Base-by-base conservation (phyloP, 345 rosid species). In the Aquilaria sinensis region DNA sequence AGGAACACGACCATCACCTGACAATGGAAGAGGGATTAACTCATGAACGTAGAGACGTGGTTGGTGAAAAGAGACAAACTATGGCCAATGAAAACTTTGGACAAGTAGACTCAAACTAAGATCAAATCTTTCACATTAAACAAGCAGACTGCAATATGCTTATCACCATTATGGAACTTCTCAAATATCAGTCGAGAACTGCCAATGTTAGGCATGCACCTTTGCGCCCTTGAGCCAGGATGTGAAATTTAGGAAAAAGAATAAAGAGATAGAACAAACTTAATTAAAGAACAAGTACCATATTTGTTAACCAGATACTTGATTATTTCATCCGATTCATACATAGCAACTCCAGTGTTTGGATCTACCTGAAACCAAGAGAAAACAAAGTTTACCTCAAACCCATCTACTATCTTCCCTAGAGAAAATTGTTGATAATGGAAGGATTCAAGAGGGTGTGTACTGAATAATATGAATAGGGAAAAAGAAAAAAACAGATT, bases 1-100 rank as follows among this genome's bases (percentile, higher is more conserved):
- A 75, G 98, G 98, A 72, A 87, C 85, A 43, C 49, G 78, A 70
- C 96, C 97, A 81, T 93, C 97, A 70, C 98, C 96, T 89, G 70
- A 72, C 57, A 73, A 70, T 60, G 70, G 57, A 57, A 16, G 68
- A 72, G 62, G 50, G 34, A 69, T 62, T 52, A 62, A 45, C 53
- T 9, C n/a, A 43, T 32, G 31, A 12, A 14, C 2, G 45, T 23
- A 23, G 60, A 13, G 33, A 53, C 33, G 57, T 30, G n/a, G 33
- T 30, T 29, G 10, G 11, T 23, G 9, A 53, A 53, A 53, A 23
- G 4, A 37, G 5, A 8, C 43, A 1, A 37, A 16, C 23, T 16
- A 16, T 16, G 23, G 23, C 23, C 23, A 16, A 16, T 16, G 23
- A 16, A 37, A 37, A 37, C 43, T 37, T 37, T 8, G 43, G 43